Evolutionary conservation across 306 rosid genomes (phyloP).

Genomic region (Rubus parviflorus): DNA sequence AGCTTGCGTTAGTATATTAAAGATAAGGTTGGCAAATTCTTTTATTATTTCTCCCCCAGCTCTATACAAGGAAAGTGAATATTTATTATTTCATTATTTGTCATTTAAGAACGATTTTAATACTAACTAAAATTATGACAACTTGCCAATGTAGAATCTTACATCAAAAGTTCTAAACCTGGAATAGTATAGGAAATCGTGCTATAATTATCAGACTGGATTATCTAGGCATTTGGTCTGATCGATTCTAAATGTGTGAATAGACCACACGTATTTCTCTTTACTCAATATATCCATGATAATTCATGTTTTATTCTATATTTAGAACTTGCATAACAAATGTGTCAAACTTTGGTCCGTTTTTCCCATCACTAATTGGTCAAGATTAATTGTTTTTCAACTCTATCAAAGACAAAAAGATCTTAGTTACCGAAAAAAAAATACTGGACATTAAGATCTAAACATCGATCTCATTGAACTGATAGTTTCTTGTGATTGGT

Average conservation of each 20-base stretch:
- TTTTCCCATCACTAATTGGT: no score
- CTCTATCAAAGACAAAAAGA: background rate
- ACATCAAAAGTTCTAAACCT: background rate
- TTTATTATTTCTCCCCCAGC: background rate
- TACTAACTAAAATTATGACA: background rate
- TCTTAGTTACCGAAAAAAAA: background rate
- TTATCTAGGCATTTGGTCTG: no score
- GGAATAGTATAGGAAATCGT: background rate
- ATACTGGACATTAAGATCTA: background rate
- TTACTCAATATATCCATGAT: no score
- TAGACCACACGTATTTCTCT: background rate
- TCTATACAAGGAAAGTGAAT: background rate
- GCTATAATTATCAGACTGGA: background rate
- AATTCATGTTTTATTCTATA: no score
- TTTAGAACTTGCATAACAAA: no score
- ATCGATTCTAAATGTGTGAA: no score
- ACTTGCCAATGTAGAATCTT: background rate
- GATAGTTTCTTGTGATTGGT: background rate
- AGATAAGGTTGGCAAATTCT: slow-evolving; percentile 22
- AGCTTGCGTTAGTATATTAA: background rate
- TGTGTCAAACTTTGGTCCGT: no score
- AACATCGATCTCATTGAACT: background rate
- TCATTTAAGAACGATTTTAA: background rate
- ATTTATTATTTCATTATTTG: background rate
- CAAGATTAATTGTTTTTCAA: no score